These are phyloP conservation scores for Leptographium lundbergii DNA, from an alignment of 2,329 filamentous ascomycete genomes.

Conservation along the genomic window DNA sequence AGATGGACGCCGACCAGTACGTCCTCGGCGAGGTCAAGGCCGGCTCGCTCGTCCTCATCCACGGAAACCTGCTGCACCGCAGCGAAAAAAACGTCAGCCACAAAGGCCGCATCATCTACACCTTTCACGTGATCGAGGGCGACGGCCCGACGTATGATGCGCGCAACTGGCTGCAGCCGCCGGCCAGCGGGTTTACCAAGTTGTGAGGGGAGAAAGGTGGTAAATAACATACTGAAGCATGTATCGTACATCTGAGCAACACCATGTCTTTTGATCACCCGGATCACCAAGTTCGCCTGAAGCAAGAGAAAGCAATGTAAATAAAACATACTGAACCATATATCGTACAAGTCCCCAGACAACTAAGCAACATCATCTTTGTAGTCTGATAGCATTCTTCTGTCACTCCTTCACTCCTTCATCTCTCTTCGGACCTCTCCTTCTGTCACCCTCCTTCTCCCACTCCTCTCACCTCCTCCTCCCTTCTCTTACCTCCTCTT, in stretches of 20 bases:
- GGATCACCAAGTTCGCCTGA: too few species aligned
- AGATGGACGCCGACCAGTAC: slow-evolving; percentile 44
- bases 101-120: slow-evolving; percentile 89
- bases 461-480: not conserved
- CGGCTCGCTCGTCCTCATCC: slow-evolving; percentile 81
- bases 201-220: too few species aligned
- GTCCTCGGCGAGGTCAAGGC: slow-evolving; percentile 79
- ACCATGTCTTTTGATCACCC: too few species aligned
- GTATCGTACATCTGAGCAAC: not conserved
- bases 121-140: slow-evolving; percentile 85
- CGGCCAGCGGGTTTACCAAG: slow-evolving; percentile 64
- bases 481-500: too few species aligned
- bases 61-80: slow-evolving; percentile 92
- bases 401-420: not conserved
- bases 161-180: slow-evolving; percentile 88
- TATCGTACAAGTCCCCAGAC: too few species aligned
- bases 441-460: not conserved
- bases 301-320: too few species aligned
- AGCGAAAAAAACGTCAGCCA: slow-evolving; percentile 82
- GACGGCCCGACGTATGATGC: slow-evolving; percentile 62
- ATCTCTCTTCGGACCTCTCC: not conserved
- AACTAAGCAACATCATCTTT: too few species aligned
- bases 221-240: not conserved
- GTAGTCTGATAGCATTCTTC: too few species aligned
- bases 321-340: too few species aligned